A percentile compares a stretch with the other conserved stretches of the same genome.
These are phyloP conservation scores for Lachnellula subtilissima DNA, from an alignment of 2,329 filamentous ascomycete species.

Conservation along the genomic window DNA sequence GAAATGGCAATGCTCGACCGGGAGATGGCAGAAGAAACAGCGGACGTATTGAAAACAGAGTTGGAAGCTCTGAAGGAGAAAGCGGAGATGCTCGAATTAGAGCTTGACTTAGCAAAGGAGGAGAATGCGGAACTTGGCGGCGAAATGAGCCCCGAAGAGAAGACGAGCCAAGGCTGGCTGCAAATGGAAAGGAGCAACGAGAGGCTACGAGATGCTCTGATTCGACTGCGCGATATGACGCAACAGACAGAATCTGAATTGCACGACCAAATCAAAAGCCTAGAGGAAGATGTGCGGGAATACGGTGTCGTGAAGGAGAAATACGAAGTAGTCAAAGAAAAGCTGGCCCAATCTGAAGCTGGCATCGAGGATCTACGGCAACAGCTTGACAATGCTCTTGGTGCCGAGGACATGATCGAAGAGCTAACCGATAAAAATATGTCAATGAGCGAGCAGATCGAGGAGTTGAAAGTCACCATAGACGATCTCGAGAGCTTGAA, in stretches of 20 bases:
- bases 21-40: slow-evolving; percentile 93
- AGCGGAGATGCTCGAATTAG: slow-evolving; percentile 78
- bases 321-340: slow-evolving; percentile 65
- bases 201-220: slow-evolving; percentile 75
- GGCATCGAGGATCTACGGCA: slow-evolving; percentile 81
- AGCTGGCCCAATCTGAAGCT: slow-evolving; percentile 65
- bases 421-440: slow-evolving; percentile 85
- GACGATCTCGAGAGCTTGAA: slow-evolving; percentile 85
- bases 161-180: slow-evolving; percentile 79
- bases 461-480: slow-evolving; percentile 74
- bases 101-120: slow-evolving; percentile 79
- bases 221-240: slow-evolving; percentile 80
- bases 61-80: slow-evolving; percentile 71
- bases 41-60: slow-evolving; percentile 76
- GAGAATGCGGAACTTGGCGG: slow-evolving; percentile 81
- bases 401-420: slow-evolving; percentile 91
- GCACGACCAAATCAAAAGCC: slow-evolving; percentile 64
- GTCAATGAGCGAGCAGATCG: slow-evolving; percentile 74
- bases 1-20: slow-evolving; percentile 86
- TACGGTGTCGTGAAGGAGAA: slow-evolving; percentile 63
- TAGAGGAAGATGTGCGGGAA: slow-evolving; percentile 71
- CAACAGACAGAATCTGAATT: slow-evolving; percentile 80
- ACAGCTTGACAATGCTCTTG: slow-evolving; percentile 83
- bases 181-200: slow-evolving; percentile 91
- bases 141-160: slow-evolving; percentile 84